phyloP scores from a whole-genome alignment of 345 rosid genomes.

The Boechera retrofracta region DNA sequence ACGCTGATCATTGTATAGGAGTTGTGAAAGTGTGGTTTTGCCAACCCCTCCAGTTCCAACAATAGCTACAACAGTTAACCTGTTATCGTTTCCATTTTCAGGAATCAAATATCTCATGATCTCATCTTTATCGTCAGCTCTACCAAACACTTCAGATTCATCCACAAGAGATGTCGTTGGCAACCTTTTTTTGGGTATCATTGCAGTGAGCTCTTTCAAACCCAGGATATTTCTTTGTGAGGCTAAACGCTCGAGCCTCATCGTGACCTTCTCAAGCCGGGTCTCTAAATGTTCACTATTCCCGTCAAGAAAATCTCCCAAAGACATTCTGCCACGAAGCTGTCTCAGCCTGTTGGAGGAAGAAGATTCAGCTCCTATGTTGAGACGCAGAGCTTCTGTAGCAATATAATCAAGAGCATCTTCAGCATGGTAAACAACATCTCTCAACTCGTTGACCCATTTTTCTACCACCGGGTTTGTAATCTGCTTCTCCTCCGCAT shows the following conservation, averaged over 20 bases:
- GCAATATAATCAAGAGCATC: constrained; percentile 46
- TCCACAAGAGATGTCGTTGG: constrained; percentile 49
- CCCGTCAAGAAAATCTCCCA: constrained; percentile 36
- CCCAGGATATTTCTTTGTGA: constrained; percentile 38
- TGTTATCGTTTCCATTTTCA: constrained; percentile 7
- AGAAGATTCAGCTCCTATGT: constrained; percentile 37
- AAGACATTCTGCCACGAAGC: constrained; percentile 28
- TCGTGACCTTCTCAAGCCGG: constrained; percentile 39
- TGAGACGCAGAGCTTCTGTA: constrained; percentile 42
- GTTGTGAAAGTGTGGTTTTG: constrained; percentile 53
- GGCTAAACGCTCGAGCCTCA: constrained; percentile 42
- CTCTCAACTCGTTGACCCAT: constrained; percentile 48
- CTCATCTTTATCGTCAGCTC: constrained; percentile 43
- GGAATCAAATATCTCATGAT: constrained; percentile 43
- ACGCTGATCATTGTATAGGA: constrained; percentile 45
- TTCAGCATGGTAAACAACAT: constrained; percentile 48
- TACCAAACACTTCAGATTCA: constrained; percentile 43
- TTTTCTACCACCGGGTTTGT: constrained; percentile 36
- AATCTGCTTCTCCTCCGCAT: constrained; percentile 52
- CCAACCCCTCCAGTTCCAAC: constrained; percentile 53
- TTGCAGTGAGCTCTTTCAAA: constrained; percentile 33
- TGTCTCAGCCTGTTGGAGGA: constrained; percentile 25
- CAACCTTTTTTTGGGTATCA: constrained; percentile 27
- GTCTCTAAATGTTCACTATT: constrained; percentile 40
- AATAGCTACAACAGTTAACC: constrained; percentile 36